Base-by-base conservation (phyloP, 371 early-diverging fungal species). In the Choanephora cucurbitarum region DNA sequence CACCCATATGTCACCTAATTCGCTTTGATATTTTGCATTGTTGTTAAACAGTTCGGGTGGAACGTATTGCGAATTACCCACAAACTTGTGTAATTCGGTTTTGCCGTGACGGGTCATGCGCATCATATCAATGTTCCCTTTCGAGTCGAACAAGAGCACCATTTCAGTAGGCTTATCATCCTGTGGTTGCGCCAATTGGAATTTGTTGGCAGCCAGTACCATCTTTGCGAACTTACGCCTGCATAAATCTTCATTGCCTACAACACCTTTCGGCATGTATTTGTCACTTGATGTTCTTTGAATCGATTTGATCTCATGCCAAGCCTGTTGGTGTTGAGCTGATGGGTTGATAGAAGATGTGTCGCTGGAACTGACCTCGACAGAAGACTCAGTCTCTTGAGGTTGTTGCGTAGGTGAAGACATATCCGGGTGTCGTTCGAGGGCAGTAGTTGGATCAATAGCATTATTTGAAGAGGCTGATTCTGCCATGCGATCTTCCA, bases 1-100 rank as follows among this genome's bases (percentile, higher is more conserved):
- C 1, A 72, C 65, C 78, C 78, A 77, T 11, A 77, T 59, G 48
- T 70, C 78, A n/a, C 66, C 69, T 33, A 65, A 28, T 42, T 61
- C 62, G 14, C 62, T 60, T 2, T 64, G 51, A 33, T 73, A 73
- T 22, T 52, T 42, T 15, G 52, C 59, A 45, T 54, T 49, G 3
- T 44, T 49, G 11, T n/a, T n/a, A n/a, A 60, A 51, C 24, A 67
- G 32, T 44, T 77, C 77, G 21, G 77, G 77, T 9, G 77, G 71
- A 14, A 76, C 66, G 42, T 71, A 76, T 52, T 72, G 71, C 14
- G 64, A 46, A 23, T 61, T 64, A 23, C 71, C 77, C 24, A 45
- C 32, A 45, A 72, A 76, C 43, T 62, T 65, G 15, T 69, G 72
- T 28, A 60, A 59, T 49, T 70, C 69, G 0, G 55, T 39, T 47